These are phyloP conservation scores for Fusarium robinianum DNA, from an alignment of 2,329 filamentous ascomycete species.

Conservation along the genomic window DNA sequence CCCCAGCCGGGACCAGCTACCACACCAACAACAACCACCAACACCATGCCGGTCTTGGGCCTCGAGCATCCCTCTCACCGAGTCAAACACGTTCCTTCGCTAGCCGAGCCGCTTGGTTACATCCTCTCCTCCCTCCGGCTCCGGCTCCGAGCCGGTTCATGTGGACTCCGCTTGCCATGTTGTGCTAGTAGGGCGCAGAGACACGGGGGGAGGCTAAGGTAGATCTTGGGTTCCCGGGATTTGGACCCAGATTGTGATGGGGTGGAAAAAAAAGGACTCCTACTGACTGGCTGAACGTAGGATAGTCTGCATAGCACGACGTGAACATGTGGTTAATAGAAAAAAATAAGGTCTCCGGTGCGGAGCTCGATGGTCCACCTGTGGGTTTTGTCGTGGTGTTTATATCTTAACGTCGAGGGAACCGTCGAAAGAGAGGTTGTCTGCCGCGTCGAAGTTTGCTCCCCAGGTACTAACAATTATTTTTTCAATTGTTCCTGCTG, in stretches of 20 bases:
- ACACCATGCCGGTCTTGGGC: not conserved
- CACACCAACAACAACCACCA: not conserved
- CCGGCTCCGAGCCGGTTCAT: conserved; percentile 18
- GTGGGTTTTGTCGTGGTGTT: conserved; percentile 8
- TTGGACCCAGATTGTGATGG: conserved; percentile 5
- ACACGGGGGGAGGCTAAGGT: conserved; percentile 1
- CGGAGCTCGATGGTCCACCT: conserved; percentile 13
- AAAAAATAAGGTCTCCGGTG: conserved; percentile 2
- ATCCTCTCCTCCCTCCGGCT: conserved; percentile 9
- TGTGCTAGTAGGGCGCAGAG: conserved; percentile 7
- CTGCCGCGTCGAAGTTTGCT: not conserved
- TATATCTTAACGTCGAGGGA: too few relatives aligned
- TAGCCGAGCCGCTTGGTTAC: conserved; percentile 2
- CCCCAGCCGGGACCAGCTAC: not conserved
- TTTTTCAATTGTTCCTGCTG: too few relatives aligned
- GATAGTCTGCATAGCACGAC: not conserved
- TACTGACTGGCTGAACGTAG: conserved; percentile 6
- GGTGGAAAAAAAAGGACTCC: too few relatives aligned
- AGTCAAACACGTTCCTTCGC: not conserved
- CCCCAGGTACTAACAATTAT: too few relatives aligned
- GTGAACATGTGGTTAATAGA: not conserved
- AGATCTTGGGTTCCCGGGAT: conserved; percentile 16
- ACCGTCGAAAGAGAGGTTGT: conserved; percentile 1
- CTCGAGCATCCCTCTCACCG: not conserved
- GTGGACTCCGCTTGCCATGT: conserved; percentile 5